Base-by-base conservation (phyloP, 495 filamentous ascomycete species). In the Zalerion maritima region DNA sequence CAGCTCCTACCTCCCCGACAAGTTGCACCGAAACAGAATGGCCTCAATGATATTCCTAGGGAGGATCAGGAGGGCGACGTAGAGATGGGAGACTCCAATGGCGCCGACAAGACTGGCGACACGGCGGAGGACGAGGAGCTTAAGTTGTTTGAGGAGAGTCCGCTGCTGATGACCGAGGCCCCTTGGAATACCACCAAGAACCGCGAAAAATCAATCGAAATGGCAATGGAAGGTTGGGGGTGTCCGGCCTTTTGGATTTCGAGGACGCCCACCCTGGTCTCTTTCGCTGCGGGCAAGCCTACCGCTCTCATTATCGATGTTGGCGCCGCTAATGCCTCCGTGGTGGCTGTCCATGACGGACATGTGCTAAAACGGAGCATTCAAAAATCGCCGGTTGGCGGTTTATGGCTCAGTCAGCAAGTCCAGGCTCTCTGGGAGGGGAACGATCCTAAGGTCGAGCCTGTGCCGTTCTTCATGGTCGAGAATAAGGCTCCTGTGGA, bases 141-240 rank as follows among this genome's bases (percentile, higher is more conserved):
- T 49, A 83, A 81, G 46, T 70, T 81, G 20, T 62, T 97, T 28
- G 67, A 72, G 14, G 91, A 97, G 41, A 86, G 77, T 50, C 91
- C 89, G 8, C 59, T 97, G 39, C 65, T 97, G 22, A 83, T 96
- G 76, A 92, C 80, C 3, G 89, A 97, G 58, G 78, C 82, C 13
- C 78, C 80, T 16, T 94, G 86, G 87, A 96, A 92, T 49, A 60
- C 77, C 13, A 50, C 68, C 10, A 96, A 93, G 55, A 71, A 77
- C 35, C 67, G 89, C 21, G 89, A 97, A 52, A 86, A 82, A 62
- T 74, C 75, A 4, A 83, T 94, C 40, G 91, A 97, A 55, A 71
- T 94, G 31, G 81, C 77, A 17, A 94, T 97, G 73, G 89, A 97
- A 63, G 78, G 71, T 38, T 97, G 87, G 78, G 86, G 84, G 10